Percentiles rank a stretch among this genome's conserved stretches.
phyloP scores from a whole-genome alignment of 2,329 filamentous ascomycete genomes.

The Paracamarosporium sp. region DNA sequence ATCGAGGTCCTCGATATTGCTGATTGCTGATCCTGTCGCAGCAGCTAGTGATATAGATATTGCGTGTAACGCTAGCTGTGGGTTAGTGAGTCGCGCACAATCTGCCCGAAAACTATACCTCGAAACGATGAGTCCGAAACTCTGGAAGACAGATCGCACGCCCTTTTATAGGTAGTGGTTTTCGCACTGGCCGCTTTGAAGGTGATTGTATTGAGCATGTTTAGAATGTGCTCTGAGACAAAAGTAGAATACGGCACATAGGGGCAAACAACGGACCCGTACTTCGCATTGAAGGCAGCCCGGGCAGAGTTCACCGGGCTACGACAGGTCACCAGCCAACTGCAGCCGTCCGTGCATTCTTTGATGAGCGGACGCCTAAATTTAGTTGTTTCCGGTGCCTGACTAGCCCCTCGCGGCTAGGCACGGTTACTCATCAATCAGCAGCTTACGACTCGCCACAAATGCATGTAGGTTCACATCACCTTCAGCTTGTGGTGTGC shows the following conservation, averaged over 20 bases:
- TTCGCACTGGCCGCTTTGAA: not conserved
- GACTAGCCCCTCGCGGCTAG: not conserved
- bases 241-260: too few relatives aligned
- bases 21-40: not conserved
- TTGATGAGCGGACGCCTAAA: not conserved
- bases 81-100: not conserved
- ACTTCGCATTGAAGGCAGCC: not conserved
- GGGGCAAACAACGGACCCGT: not conserved
- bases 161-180: not conserved
- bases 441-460: not conserved
- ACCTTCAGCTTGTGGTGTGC: not conserved
- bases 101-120: too few relatives aligned
- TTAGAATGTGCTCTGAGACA: not conserved
- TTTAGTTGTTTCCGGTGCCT: not conserved
- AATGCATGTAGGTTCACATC: too few relatives aligned
- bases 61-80: not conserved
- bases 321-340: not conserved
- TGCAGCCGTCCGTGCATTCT: not conserved
- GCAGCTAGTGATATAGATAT: not conserved
- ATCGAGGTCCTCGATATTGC: slow-evolving; percentile 1
- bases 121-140: too few relatives aligned
- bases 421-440: not conserved
- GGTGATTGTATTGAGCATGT: not conserved
- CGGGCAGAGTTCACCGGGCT: not conserved
- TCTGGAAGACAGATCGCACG: not conserved